These are phyloP conservation scores for Xylona heveae DNA, from an alignment of 495 filamentous ascomycete species.

Conservation along the genomic window DNA sequence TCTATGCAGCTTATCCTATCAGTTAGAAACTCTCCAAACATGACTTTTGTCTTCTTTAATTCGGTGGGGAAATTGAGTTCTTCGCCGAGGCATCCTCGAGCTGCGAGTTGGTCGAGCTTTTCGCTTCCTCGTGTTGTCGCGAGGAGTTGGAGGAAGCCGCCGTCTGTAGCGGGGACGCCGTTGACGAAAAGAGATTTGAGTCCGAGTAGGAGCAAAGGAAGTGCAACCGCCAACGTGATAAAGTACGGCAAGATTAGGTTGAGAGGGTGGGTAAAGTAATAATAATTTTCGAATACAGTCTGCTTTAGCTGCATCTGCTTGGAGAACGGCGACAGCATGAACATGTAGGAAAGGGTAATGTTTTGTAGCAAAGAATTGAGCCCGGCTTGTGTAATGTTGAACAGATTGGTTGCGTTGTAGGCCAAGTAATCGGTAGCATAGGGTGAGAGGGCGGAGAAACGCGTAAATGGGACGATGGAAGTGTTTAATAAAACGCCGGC, in stretches of 20 bases:
- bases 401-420: no score
- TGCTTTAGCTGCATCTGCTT: no score
- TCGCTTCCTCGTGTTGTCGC: conserved; percentile 10
- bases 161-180: conserved; percentile 10
- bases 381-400: no score
- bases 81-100: conserved; percentile 11
- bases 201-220: conserved; percentile 9
- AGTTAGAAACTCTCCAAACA: conserved; percentile 13
- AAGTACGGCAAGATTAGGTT: conserved; percentile 11
- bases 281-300: no score
- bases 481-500: no score
- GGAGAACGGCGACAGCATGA: no score
- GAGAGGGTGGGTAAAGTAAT: conserved; percentile 7
- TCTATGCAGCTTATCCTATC: no score
- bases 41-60: conserved; percentile 10
- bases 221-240: conserved; percentile 4
- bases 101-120: conserved; percentile 8
- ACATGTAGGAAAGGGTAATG: no score
- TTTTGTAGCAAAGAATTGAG: no score
- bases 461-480: no score
- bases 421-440: no score
- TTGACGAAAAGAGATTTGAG: conserved; percentile 7
- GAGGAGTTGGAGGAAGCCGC: conserved; percentile 11
- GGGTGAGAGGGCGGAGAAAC: no score
- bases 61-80: conserved; percentile 11